Percentiles rank a stretch among this genome's conserved stretches.
These are phyloP conservation scores for Lactifluus piperatus DNA, from an alignment of 768 basidiomycete species.

Conservation along the genomic window DNA sequence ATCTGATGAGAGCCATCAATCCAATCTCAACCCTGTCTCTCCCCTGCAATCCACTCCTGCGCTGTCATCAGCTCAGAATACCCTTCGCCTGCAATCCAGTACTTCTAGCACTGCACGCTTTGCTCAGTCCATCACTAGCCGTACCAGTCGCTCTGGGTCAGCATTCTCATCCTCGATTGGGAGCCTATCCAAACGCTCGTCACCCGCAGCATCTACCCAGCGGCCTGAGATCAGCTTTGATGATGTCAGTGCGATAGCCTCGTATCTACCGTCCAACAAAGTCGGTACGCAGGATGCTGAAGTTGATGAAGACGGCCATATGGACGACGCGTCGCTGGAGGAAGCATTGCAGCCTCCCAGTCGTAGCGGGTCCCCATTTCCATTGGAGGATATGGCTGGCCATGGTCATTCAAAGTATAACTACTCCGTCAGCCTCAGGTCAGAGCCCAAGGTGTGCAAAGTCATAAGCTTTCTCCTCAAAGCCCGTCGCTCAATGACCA, in stretches of 20 bases:
- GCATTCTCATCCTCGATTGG: conserved; percentile 18
- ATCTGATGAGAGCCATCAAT: conserved; percentile 32
- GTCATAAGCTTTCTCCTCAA: neutral
- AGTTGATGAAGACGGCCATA: conserved; percentile 29
- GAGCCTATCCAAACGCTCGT: conserved; percentile 8
- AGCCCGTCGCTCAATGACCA: neutral
- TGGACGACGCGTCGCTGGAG: conserved; percentile 38
- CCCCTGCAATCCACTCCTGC: conserved; percentile 66
- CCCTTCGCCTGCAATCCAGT: conserved; percentile 43
- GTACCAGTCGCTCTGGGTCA: conserved; percentile 34
- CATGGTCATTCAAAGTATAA: conserved; percentile 37
- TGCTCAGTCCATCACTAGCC: conserved; percentile 43
- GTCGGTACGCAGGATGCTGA: neutral
- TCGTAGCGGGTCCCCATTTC: conserved; percentile 41
- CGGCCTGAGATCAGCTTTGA: conserved; percentile 35
- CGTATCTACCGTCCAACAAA: conserved; percentile 37
- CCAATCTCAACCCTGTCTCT: conserved; percentile 32
- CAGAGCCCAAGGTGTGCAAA: conserved; percentile 46
- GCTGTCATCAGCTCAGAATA: conserved; percentile 40
- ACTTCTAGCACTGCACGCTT: conserved; percentile 43
- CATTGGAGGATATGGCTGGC: conserved; percentile 30
- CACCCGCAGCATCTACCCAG: neutral
- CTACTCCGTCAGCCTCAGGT: conserved; percentile 49
- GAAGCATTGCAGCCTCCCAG: conserved; percentile 52
- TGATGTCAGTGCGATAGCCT: conserved; percentile 50